Evolutionary conservation across 306 rosid species (phyloP).

Genomic region (Corylus heterophylla): DNA sequence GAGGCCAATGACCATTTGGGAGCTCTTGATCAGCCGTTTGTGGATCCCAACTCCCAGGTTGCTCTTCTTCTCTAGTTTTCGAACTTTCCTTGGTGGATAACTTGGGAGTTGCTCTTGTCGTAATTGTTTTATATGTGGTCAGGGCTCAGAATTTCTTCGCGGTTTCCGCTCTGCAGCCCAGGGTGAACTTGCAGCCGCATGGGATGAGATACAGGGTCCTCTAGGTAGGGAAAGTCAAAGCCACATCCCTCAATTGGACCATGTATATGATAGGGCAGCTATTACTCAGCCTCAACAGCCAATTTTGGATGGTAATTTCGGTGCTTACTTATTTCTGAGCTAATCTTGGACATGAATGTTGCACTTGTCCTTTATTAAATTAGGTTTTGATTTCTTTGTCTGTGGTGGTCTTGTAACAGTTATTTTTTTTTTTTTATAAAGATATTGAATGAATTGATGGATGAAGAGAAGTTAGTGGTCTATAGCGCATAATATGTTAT

Average conservation of each 20-base stretch:
- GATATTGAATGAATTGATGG: not conserved
- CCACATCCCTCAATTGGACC: constrained; percentile 31
- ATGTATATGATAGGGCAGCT: constrained; percentile 32
- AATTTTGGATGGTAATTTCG: constrained; percentile 56
- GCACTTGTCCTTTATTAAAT: not conserved
- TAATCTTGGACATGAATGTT: not conserved
- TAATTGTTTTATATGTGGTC: constrained; percentile 2
- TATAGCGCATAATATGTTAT: not conserved
- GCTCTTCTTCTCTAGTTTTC: not conserved
- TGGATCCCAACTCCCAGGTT: constrained; percentile 67
- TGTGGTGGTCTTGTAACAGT: not conserved
- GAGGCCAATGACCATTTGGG: constrained; percentile 19
- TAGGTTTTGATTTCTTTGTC: not conserved
- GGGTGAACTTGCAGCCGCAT: constrained; percentile 64
- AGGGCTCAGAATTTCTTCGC: constrained; percentile 76
- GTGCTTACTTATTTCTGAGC: not conserved
- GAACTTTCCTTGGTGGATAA: not conserved
- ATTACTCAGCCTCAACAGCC: constrained; percentile 58
- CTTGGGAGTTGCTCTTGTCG: not conserved
- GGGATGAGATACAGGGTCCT: constrained; percentile 71
- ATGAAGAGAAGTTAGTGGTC: not conserved
- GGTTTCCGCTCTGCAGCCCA: constrained; percentile 62
- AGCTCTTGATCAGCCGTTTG: constrained; percentile 68
- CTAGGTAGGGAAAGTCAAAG: constrained; percentile 36
- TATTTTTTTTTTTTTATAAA: too few species aligned